A percentile compares a stretch with the other conserved stretches of the same genome.
These are phyloP conservation scores for Solanum corneliomulleri DNA, from an alignment of 257 asterid species.

Conservation along the genomic window DNA sequence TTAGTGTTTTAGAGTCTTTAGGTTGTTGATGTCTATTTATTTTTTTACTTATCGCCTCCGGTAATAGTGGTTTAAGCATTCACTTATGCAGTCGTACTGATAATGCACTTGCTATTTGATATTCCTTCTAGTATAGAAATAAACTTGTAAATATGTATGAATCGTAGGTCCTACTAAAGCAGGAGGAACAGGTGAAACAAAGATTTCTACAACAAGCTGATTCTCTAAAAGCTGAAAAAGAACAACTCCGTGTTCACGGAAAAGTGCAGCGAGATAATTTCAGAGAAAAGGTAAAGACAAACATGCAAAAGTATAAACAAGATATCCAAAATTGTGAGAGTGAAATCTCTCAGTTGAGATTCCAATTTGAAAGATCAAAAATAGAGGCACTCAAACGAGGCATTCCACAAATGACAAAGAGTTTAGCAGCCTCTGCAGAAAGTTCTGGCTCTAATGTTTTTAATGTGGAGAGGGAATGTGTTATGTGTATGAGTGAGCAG, in stretches of 20 bases:
- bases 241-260: slow-evolving; percentile 2
- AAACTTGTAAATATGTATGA: not conserved
- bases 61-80: not conserved
- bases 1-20: not conserved
- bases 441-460: slow-evolving; percentile 16
- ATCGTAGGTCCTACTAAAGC: slow-evolving; percentile 33
- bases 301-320: slow-evolving; percentile 21
- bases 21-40: not conserved
- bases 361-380: slow-evolving; percentile 10
- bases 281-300: slow-evolving; percentile 24
- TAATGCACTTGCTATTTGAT: no score
- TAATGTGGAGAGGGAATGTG: slow-evolving; percentile 61
- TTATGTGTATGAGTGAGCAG: slow-evolving; percentile 72
- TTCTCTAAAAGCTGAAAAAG: slow-evolving; percentile 4
- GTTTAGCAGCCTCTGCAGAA: slow-evolving; percentile 30
- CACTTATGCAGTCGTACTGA: no score
- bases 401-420: slow-evolving; percentile 12
- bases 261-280: slow-evolving; percentile 30
- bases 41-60: not conserved
- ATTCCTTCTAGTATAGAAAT: no score
- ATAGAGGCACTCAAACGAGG: slow-evolving; percentile 39
- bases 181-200: slow-evolving; percentile 43
- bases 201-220: slow-evolving; percentile 10
- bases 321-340: slow-evolving; percentile 28
- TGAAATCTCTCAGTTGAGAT: slow-evolving; percentile 30